Base-by-base conservation (phyloP, 2,329 filamentous ascomycete genomes). In the Fusarium sp. region DNA sequence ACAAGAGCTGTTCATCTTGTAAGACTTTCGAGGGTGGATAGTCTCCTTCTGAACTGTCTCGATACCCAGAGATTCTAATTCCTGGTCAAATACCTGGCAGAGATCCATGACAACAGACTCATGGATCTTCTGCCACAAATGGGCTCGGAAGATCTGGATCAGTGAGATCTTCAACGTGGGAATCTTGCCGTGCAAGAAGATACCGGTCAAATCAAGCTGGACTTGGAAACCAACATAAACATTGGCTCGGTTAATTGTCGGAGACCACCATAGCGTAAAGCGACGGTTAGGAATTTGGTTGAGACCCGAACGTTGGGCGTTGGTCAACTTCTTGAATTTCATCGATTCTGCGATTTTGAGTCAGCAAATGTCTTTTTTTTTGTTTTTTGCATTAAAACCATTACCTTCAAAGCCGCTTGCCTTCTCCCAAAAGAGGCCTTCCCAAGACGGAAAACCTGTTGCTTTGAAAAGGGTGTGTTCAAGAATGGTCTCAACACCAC, bases 1-100 rank as follows among this genome's bases (percentile, higher is more conserved):
- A 78, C 96, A 98, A 63, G 95, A 98, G 77, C 95, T 98, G 86
- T 99, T 99, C 96, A 99, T 99, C 89, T 99, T 99, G 89, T 99
- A 99, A 7, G 94, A 98, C 84, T 99, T 99, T 89, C 96, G 90
- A 56, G 96, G 96, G 85, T 99, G 96, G 65, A 99, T 99, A 0
- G 96, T 98, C 84, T 99, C 96, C 83, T 99, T 99, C 80, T 99
- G 96, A 7, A 98, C 96, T 4, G 94, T 97, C 82, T 99, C 96
- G 64, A 99, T 98, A 38, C 95, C 95, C 7, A 99, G 86, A 35
- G 96, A 94, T 81, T 99, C 96, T 45, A 99, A 85, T 80, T 99
- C 96, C 78, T 98, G 95, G 74, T 99, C 96, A 75, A 99, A 97
- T 17, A 99, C 96, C 80, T 99, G 97, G 76, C 96, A 98, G 78